Evolutionary conservation across 73 alveolate species (phyloP), one percentile per base, ranked within the genome.

Genomic region (Paramecium bursaria): DNA sequence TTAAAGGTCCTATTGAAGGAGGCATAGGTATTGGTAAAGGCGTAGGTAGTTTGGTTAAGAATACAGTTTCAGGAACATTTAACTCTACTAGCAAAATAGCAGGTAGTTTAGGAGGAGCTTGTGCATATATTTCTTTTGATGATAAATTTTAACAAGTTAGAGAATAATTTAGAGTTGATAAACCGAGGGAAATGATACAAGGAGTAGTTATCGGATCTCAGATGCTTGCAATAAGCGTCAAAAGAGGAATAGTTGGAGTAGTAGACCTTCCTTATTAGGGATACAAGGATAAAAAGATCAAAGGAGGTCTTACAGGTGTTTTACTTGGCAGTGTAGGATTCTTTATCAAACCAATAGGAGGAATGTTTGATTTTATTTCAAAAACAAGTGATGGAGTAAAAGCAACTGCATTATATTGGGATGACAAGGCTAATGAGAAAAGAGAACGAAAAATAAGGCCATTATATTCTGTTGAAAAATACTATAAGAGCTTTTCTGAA

Each of bases 291-390:
- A 88, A 86, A 13, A 96, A 97, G 23, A 60, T 93, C 23, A 86
- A 75, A 30, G 99, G 99, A 3, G 76, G 94, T 31, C 91, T 96
- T 17, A 94, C 87, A 74, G 99, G 99, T 2, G 74, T 94, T 1
- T 88, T 91, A n/a, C 87, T 93, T 86, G 99, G 99, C 1, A 85
- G 92, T 27, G 95, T 97, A n/a, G 99, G 99, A 0, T 85, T 94
- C 3, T 92, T 95, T 39, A 91, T 86, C 1, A 96, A 96, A 51
- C 99, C 99, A 2, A 88, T 96, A 25, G 87, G 96, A 35, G 99
- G 99, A 2, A 93, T 93, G 35, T 80, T 96, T 46, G 99, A 96
- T 87, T 80, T 95, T 46, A 86, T 96, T 25, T 87, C 98, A 30
- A 90, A 93, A 55, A 95, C 99, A 27, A 91, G 98, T 19, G 99